Evolutionary conservation across 2,329 filamentous ascomycete genomes (phyloP).

Genomic region (Alternaria metachromatica): DNA sequence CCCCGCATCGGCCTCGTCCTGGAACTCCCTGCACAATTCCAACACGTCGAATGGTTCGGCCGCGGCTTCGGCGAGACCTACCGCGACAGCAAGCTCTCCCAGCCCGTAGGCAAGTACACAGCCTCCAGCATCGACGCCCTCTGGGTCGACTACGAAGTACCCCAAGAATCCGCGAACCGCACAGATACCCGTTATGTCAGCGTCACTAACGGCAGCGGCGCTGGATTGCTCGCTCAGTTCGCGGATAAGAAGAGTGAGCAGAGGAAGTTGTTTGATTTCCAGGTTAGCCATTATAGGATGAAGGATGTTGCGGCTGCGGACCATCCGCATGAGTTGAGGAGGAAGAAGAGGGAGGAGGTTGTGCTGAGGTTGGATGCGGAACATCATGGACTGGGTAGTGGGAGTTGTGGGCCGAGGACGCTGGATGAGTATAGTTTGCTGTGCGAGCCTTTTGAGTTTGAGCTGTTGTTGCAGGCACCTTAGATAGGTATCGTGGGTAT

Average conservation of each 20-base stretch:
- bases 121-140: conserved; percentile 56
- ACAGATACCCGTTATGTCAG: conserved; percentile 66
- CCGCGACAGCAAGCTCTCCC: conserved; percentile 68
- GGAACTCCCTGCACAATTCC: conserved; percentile 56
- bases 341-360: conserved; percentile 61
- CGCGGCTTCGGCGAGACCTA: conserved; percentile 71
- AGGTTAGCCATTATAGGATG: conserved; percentile 61
- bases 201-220: conserved; percentile 17
- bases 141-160: conserved; percentile 68
- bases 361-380: conserved; percentile 66
- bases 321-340: conserved; percentile 69
- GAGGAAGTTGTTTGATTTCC: conserved; percentile 55
- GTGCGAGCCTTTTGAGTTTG: conserved; percentile 48
- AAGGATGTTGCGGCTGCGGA: conserved; percentile 63
- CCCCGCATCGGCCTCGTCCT: conserved; percentile 69
- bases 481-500: no score
- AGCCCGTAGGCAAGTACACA: conserved; percentile 60
- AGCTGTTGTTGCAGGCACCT: conserved; percentile 30
- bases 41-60: conserved; percentile 65
- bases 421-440: conserved; percentile 50
- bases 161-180: conserved; percentile 71
- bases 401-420: conserved; percentile 65
- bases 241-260: conserved; percentile 23
- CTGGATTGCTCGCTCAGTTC: conserved; percentile 37
- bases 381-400: conserved; percentile 69